Conservation (phyloP, 2,329 filamentous ascomycete species). For the Myriangium duriaei region DNA sequence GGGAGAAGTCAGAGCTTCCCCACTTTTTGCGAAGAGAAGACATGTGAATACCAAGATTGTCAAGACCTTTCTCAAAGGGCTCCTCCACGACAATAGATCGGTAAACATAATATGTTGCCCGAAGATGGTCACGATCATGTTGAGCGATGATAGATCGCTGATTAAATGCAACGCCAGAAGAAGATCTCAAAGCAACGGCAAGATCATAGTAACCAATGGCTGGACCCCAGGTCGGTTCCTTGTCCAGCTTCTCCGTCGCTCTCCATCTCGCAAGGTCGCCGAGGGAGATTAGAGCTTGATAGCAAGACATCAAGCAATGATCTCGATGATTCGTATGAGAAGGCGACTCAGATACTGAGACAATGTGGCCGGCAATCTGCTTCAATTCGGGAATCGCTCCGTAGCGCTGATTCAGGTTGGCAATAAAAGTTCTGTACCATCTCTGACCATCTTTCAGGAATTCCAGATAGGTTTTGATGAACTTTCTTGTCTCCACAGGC, state of each 20-base stretch:
- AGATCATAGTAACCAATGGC: constrained; percentile 77
- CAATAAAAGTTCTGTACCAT: constrained; percentile 79
- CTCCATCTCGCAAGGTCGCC: constrained; percentile 87
- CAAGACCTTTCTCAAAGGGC: constrained; percentile 60
- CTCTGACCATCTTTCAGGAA: constrained; percentile 81
- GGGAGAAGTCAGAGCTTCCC: constrained; percentile 42
- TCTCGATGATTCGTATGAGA: background rate
- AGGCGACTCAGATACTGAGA: background rate
- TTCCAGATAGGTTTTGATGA: constrained; percentile 67
- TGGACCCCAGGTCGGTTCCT: constrained; percentile 62
- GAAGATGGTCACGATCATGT: constrained; percentile 65
- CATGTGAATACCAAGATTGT: constrained; percentile 73
- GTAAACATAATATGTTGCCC: constrained; percentile 82
- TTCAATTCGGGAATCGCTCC: constrained; percentile 46
- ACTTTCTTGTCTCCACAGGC: constrained; percentile 56
- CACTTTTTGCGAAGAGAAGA: constrained; percentile 48
- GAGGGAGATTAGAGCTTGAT: constrained; percentile 71
- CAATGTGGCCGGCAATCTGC: constrained; percentile 35
- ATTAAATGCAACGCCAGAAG: constrained; percentile 73
- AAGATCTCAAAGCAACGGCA: constrained; percentile 64
- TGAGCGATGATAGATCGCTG: constrained; percentile 80
- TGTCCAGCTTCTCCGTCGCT: constrained; percentile 56
- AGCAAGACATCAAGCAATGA: constrained; percentile 38
- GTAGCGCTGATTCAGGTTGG: constrained; percentile 54
- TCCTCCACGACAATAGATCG: constrained; percentile 62